Evolutionary conservation across 2,329 filamentous ascomycete genomes (phyloP).

Genomic region (Calonectria hawksworthii): DNA sequence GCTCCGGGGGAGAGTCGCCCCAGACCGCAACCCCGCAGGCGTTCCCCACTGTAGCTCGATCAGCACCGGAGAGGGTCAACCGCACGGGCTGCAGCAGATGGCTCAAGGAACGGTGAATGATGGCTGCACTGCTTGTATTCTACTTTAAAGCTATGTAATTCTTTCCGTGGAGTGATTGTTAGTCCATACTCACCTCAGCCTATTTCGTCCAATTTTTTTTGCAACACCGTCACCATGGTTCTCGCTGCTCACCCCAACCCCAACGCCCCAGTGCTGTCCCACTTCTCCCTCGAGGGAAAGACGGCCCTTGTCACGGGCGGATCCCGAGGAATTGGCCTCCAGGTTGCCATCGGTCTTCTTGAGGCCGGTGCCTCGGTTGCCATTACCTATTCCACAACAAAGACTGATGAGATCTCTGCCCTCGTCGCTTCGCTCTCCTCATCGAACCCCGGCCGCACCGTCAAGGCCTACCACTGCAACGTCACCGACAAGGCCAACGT

Average conservation of each 20-base stretch:
- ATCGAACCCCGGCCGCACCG: constrained; percentile 23
- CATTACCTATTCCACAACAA: constrained; percentile 37
- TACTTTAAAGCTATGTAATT: constrained; percentile 8
- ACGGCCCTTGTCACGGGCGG: constrained; percentile 66
- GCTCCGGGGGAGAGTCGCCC: constrained; percentile 25
- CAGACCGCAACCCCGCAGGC: constrained; percentile 6
- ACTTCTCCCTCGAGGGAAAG: constrained; percentile 54
- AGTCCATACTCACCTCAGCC: not conserved
- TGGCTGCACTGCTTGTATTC: not conserved
- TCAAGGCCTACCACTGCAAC: constrained; percentile 55
- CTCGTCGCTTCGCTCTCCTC: constrained; percentile 27
- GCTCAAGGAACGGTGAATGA: not conserved
- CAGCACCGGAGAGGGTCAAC: constrained; percentile 18
- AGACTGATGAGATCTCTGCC: constrained; percentile 24
- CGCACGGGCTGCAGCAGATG: not conserved
- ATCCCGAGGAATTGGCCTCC: constrained; percentile 66
- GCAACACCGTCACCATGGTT: constrained; percentile 30
- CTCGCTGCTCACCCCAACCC: constrained; percentile 38
- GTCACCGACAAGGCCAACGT: constrained; percentile 49
- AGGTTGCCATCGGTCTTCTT: constrained; percentile 36
- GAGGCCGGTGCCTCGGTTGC: constrained; percentile 43
- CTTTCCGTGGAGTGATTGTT: not conserved
- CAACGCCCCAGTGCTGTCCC: constrained; percentile 37
- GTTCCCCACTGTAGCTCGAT: not conserved
- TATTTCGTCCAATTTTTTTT: not conserved